Percentiles rank a stretch among this genome's conserved stretches.
Conservation (phyloP, 2,329 filamentous ascomycete genomes). For the Chaetomiaceae sp. region DNA sequence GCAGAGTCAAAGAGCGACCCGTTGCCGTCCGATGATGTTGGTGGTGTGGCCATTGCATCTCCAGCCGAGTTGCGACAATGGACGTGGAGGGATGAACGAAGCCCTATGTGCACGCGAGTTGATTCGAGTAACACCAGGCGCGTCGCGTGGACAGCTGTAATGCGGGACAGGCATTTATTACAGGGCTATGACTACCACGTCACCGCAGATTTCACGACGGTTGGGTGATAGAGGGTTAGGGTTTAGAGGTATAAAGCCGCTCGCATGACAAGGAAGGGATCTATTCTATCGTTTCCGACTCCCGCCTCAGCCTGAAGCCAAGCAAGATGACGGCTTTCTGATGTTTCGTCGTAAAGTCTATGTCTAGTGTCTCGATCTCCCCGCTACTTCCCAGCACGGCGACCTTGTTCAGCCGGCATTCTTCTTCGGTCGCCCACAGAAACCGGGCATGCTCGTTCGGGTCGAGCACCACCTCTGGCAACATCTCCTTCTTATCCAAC, state of each 20-base stretch:
- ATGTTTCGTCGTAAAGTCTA: constrained; percentile 26
- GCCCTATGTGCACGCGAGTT: not conserved
- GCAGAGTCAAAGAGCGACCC: constrained; percentile 47
- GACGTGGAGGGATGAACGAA: not conserved
- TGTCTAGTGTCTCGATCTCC: constrained; percentile 11
- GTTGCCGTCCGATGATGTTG: constrained; percentile 4
- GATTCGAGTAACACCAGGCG: not conserved
- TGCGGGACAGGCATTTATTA: constrained; percentile 1
- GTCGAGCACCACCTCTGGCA: constrained; percentile 29
- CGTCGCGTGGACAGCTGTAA: constrained; percentile 22
- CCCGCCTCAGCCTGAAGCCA: constrained; percentile 24
- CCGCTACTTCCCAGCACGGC: not conserved
- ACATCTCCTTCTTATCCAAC: not conserved
- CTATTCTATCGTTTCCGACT: not conserved
- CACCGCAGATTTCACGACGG: too few relatives aligned
- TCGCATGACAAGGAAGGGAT: too few relatives aligned
- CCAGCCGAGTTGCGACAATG: not conserved
- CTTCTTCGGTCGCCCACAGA: constrained; percentile 35
- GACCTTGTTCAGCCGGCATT: constrained; percentile 25
- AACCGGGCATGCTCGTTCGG: constrained; percentile 34
- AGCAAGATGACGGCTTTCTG: constrained; percentile 23
- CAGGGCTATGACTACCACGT: too few relatives aligned
- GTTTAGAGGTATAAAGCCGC: too few relatives aligned
- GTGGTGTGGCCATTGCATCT: constrained; percentile 20
- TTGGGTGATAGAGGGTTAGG: constrained; percentile 10